phyloP scores from a whole-genome alignment of 73 alveolate genomes.

The Tetrahymena borealis region DNA sequence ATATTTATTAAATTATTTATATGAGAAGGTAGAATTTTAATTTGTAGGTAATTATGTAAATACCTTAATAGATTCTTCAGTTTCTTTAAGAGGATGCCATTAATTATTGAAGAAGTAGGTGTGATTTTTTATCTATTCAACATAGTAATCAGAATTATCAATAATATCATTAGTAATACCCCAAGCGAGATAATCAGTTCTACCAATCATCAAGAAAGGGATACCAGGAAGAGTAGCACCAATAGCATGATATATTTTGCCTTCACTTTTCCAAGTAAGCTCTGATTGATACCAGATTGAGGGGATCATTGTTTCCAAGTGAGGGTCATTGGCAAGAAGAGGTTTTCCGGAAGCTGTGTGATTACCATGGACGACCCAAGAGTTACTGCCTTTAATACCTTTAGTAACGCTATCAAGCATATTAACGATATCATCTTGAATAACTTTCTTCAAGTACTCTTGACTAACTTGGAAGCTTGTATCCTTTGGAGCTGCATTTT shows the following conservation, averaged over 20 bases:
- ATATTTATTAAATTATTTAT: neutral
- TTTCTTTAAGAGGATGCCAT: constrained; percentile 57
- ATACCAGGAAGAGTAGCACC: constrained; percentile 87
- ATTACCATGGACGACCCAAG: constrained; percentile 86
- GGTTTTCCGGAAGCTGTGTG: constrained; percentile 87
- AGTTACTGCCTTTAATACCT: constrained; percentile 52
- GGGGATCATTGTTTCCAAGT: constrained; percentile 73
- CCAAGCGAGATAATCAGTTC: constrained; percentile 67
- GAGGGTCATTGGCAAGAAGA: constrained; percentile 89
- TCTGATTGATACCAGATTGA: constrained; percentile 73
- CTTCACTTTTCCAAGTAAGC: constrained; percentile 38
- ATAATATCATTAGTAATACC: constrained; percentile 76
- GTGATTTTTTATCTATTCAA: constrained; percentile 52
- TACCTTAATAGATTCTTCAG: constrained; percentile 61
- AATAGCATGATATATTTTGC: constrained; percentile 20
- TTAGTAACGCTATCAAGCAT: constrained; percentile 4
- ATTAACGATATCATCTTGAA: neutral
- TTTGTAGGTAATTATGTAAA: constrained; percentile 54
- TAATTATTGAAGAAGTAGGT: constrained; percentile 57
- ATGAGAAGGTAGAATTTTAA: constrained; percentile 31
- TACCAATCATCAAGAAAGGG: constrained; percentile 73
- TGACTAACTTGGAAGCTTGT: neutral
- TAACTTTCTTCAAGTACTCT: neutral
- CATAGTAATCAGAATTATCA: constrained; percentile 77
- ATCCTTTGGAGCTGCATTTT: neutral